These are phyloP conservation scores for Celoporthe dispersa DNA, from an alignment of 2,329 filamentous ascomycete genomes.

Conservation along the genomic window DNA sequence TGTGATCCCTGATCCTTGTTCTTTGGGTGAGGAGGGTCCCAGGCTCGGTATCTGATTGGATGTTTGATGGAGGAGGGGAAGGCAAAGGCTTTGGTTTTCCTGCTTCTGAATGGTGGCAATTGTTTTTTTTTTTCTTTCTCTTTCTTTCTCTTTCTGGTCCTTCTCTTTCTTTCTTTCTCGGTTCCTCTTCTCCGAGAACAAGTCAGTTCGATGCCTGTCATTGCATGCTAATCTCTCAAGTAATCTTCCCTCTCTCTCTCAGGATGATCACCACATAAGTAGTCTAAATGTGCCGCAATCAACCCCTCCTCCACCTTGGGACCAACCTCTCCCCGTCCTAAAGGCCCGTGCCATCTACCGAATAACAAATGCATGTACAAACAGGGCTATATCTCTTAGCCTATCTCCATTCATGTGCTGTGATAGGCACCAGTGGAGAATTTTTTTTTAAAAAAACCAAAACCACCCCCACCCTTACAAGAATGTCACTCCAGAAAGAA, in stretches of 20 bases:
- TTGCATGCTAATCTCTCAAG: background rate
- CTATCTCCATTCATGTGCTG: background rate
- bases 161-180: too few relatives aligned
- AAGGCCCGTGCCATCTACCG: constrained; percentile 10
- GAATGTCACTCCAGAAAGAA: background rate
- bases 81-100: background rate
- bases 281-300: background rate
- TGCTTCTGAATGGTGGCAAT: background rate
- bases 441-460: too few relatives aligned
- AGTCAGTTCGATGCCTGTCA: too few relatives aligned
- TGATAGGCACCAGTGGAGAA: constrained; percentile 8
- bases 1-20: constrained; percentile 26
- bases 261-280: background rate
- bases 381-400: background rate
- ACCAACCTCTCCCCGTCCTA: background rate
- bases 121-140: background rate
- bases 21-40: background rate
- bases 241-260: background rate
- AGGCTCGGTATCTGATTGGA: constrained; percentile 3
- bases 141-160: too few relatives aligned
- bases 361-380: background rate
- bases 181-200: background rate
- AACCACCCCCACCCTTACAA: background rate
- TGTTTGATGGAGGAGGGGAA: background rate
- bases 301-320: background rate